Base-by-base conservation (phyloP, 495 filamentous ascomycete genomes). In the Echria macrotheca region DNA sequence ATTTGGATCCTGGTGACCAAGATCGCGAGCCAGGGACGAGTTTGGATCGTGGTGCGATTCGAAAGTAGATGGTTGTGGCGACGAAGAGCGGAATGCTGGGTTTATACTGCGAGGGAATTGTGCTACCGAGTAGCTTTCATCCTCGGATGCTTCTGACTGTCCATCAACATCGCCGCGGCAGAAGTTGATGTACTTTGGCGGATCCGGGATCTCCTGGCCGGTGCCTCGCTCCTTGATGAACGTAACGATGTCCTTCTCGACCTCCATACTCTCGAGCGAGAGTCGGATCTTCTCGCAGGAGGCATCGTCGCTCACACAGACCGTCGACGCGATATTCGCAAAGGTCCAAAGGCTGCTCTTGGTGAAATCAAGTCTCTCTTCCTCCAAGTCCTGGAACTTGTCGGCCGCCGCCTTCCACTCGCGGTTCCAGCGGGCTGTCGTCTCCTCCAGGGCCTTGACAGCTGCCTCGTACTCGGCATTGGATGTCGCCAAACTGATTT, bases 311-410 rank as follows among this genome's bases (percentile, higher is more conserved):
- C 93, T 96, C 8, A 99, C 91, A 58, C 94, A 99, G n/a, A 97
- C 94, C 21, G 91, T 97, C 1, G 91, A 96, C 2, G 91, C 85
- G 53, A 97, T 87, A 59, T 99, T 99, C 21, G 94, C 94, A 89
- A 96, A 97, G 15, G 79, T 88, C 94, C 94, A 99, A 10, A 97
- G 74, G 61, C 94, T 97, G 70, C 85, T 91, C 73, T 97, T 99
- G 48, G 87, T 87, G 61, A 94, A 97, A 63, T 99, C 94, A 23
- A 99, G 76, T 33, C 94, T 77, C 69, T 99, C 94, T 65, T 97
- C 94, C 69, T 99, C 94, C 8, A 99, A 80, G 59, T 99, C 94
- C 80, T 99, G 94, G 67, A 99, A 99, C 79, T 96, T 97, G 81
- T 99, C 94, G 62, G 94, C 95, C 10, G 90, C 93, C 17, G 83